A percentile compares a stretch with the other conserved stretches of the same genome.
phyloP scores from a whole-genome alignment of 495 filamentous ascomycete genomes.

The Aspergillus kassunensis region DNA sequence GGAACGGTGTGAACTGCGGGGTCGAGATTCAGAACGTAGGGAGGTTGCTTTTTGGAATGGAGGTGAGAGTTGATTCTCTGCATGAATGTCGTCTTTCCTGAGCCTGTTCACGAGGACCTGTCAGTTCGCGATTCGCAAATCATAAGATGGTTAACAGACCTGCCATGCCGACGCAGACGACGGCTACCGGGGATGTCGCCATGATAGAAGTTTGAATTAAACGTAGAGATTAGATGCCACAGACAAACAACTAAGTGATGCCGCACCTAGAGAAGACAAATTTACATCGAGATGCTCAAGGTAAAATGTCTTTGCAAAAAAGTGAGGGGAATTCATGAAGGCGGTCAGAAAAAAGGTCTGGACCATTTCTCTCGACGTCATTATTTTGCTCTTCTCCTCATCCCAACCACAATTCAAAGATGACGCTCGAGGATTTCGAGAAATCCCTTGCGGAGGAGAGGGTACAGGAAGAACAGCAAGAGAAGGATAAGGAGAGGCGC shows the following conservation, averaged over 20 bases:
- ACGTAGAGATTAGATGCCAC: too few relatives aligned
- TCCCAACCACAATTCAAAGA: constrained; percentile 21
- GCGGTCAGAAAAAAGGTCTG: constrained; percentile 21
- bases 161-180: constrained; percentile 98
- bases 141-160: constrained; percentile 39
- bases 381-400: constrained; percentile 15
- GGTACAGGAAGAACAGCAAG: constrained; percentile 32
- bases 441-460: constrained; percentile 46
- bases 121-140: not conserved
- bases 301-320: constrained; percentile 33
- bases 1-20: constrained; percentile 91
- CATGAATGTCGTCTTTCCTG: constrained; percentile 98
- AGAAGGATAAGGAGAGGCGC: constrained; percentile 33
- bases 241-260: too few relatives aligned
- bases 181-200: constrained; percentile 57
- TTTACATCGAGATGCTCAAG: too few relatives aligned
- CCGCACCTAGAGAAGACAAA: too few relatives aligned
- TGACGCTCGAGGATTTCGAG: constrained; percentile 55
- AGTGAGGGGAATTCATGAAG: constrained; percentile 25
- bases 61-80: constrained; percentile 61
- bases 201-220: constrained; percentile 34
- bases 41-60: constrained; percentile 27
- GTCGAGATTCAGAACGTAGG: constrained; percentile 96
- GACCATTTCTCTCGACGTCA: constrained; percentile 32
- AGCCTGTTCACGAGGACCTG: constrained; percentile 49